These are phyloP conservation scores for Trypanosoma caninum DNA, from an alignment of 208 protist genomes.

Conservation along the genomic window DNA sequence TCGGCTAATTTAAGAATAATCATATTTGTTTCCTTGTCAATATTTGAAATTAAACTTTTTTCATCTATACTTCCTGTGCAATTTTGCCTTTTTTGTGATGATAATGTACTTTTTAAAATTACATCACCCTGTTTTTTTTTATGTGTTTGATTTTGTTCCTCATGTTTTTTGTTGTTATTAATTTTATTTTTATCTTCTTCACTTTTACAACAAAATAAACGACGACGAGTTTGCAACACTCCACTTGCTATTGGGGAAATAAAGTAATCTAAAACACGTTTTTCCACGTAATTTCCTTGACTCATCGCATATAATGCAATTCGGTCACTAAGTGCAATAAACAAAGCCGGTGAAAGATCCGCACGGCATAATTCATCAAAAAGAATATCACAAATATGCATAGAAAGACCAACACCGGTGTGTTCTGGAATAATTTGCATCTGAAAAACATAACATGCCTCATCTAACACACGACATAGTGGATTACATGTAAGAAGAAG, in stretches of 20 bases:
- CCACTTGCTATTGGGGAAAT: slow-evolving; percentile 73
- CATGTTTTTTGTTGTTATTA: too few species aligned
- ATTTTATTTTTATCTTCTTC: too few species aligned
- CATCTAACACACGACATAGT: slow-evolving; percentile 26
- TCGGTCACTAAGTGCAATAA: slow-evolving; percentile 53
- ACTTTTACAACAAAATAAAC: too few species aligned
- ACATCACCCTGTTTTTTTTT: slow-evolving; percentile 35
- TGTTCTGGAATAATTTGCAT: slow-evolving; percentile 56
- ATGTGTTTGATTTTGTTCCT: too few species aligned
- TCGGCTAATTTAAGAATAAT: slow-evolving; percentile 49
- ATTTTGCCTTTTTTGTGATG: neutral
- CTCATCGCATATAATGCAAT: slow-evolving; percentile 83
- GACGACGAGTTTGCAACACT: slow-evolving; percentile 39
- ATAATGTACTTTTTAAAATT: slow-evolving; percentile 7
- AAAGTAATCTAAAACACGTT: slow-evolving; percentile 85
- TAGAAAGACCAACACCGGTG: slow-evolving; percentile 61
- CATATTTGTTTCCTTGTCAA: slow-evolving; percentile 26
- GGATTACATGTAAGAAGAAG: neutral
- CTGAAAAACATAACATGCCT: slow-evolving; percentile 72
- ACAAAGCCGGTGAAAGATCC: slow-evolving; percentile 40
- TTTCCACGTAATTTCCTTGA: slow-evolving; percentile 82
- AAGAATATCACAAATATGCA: slow-evolving; percentile 82
- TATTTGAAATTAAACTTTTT: slow-evolving; percentile 13
- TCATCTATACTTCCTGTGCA: neutral
- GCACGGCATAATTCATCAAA: slow-evolving; percentile 73